phyloP scores from a whole-genome alignment of 2,329 filamentous ascomycete species.

The Aspergillus costaricaensis region DNA sequence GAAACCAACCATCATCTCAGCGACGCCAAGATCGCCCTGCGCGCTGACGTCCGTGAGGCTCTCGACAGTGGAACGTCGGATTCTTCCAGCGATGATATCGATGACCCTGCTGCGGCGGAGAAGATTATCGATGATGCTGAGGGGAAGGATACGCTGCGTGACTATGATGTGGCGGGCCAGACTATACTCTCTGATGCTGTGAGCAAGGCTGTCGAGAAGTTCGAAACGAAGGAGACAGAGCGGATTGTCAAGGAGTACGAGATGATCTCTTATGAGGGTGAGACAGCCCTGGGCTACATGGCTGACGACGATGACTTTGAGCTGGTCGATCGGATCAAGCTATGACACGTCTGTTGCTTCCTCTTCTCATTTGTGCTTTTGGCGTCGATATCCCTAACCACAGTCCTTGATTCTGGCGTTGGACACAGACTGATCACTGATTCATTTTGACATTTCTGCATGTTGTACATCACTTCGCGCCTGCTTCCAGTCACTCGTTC shows the following conservation, averaged over 20 bases:
- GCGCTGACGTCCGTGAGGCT: conserved; percentile 37
- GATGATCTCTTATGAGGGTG: conserved; percentile 47
- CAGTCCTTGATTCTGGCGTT: conserved; percentile 12
- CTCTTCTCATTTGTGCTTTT: too few species aligned
- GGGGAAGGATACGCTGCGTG: conserved; percentile 55
- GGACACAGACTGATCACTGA: background rate
- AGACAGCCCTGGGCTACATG: conserved; percentile 31
- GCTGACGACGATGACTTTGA: conserved; percentile 47
- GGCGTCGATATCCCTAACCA: conserved; percentile 2
- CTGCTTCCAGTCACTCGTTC: conserved; percentile 6
- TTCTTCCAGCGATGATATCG: conserved; percentile 34
- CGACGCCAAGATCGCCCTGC: conserved; percentile 28
- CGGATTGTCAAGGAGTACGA: conserved; percentile 65
- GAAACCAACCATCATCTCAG: conserved; percentile 22
- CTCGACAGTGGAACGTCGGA: conserved; percentile 31
- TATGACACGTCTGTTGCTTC: conserved; percentile 10
- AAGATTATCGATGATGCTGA: conserved; percentile 47
- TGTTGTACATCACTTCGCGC: conserved; percentile 7
- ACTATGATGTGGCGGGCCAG: conserved; percentile 57
- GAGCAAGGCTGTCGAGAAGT: conserved; percentile 60
- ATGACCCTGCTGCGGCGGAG: conserved; percentile 48
- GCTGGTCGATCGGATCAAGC: conserved; percentile 38
- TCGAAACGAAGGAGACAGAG: conserved; percentile 62
- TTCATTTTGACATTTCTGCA: background rate
- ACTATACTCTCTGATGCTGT: conserved; percentile 60